Evolutionary conservation across 2,329 filamentous ascomycete species (phyloP).

Genomic region (Penicillium sclerotiorum): DNA sequence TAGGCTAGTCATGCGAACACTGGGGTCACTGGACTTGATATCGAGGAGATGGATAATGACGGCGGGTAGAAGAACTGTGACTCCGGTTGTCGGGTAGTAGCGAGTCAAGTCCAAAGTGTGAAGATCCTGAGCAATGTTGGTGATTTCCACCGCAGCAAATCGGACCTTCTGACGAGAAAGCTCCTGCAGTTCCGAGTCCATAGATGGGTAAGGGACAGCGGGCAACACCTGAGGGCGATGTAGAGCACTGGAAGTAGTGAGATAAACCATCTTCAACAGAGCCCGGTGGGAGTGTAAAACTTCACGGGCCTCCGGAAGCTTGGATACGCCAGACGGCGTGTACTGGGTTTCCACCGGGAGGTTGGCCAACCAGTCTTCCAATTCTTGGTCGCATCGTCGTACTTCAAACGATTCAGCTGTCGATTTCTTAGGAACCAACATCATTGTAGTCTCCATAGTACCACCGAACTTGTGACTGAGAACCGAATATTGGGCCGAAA

Average conservation of each 20-base stretch:
- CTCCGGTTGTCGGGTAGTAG: conserved; percentile 84
- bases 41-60: conserved; percentile 93
- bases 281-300: conserved; percentile 71
- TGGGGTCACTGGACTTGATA: conserved; percentile 78
- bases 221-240: conserved; percentile 90
- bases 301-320: conserved; percentile 49
- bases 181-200: conserved; percentile 73
- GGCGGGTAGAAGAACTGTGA: conserved; percentile 86
- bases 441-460: conserved; percentile 78
- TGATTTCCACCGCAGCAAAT: conserved; percentile 82
- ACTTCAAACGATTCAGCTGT: conserved; percentile 81
- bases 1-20: conserved; percentile 71
- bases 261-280: conserved; percentile 91
- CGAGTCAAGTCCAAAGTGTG: conserved; percentile 72
- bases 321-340: conserved; percentile 63
- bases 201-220: conserved; percentile 60
- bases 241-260: conserved; percentile 85
- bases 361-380: conserved; percentile 74
- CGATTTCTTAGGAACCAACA: conserved; percentile 87
- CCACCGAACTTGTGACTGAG: conserved; percentile 75
- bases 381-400: conserved; percentile 73
- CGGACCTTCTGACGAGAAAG: conserved; percentile 81
- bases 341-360: conserved; percentile 75
- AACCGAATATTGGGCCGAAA: conserved; percentile 90
- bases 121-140: conserved; percentile 76